phyloP scores from a whole-genome alignment of 1,284 basidiomycete species.

The Exobasidium rhododendri region DNA sequence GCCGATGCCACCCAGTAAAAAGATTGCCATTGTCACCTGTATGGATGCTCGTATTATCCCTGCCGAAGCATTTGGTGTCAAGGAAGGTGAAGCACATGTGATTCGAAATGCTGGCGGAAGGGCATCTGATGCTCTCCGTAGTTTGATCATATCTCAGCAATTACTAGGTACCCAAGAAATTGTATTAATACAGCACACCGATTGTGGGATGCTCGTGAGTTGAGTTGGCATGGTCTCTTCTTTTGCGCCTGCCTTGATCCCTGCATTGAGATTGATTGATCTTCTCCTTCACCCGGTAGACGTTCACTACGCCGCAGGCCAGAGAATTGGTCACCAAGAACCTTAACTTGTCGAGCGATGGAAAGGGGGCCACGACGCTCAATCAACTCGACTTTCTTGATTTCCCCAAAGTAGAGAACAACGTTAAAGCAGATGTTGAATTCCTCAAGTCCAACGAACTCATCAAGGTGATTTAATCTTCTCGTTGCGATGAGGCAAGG shows the following conservation, averaged over 20 bases:
- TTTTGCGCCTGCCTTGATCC: background rate
- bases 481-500: too few relatives aligned
- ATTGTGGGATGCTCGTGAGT: slow-evolving; percentile 18
- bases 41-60: slow-evolving; percentile 16
- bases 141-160: slow-evolving; percentile 17
- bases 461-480: background rate
- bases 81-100: slow-evolving; percentile 21
- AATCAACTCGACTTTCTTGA: slow-evolving; percentile 16
- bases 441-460: slow-evolving; percentile 10
- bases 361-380: background rate
- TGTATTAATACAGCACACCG: slow-evolving; percentile 17
- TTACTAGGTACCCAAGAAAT: slow-evolving; percentile 17
- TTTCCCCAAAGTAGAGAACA: slow-evolving; percentile 14
- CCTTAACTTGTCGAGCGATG: background rate
- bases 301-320: slow-evolving; percentile 17
- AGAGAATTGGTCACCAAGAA: slow-evolving; percentile 13
- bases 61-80: slow-evolving; percentile 13
- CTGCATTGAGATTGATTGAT: background rate
- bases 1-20: slow-evolving; percentile 10
- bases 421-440: slow-evolving; percentile 15
- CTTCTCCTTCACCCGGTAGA: slow-evolving; percentile 5
- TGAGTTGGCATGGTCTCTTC: too few relatives aligned
- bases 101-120: slow-evolving; percentile 18
- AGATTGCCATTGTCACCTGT: slow-evolving; percentile 11
- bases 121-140: slow-evolving; percentile 18